Conservation (phyloP, 331 rosid species). For the Rosa hybrid region DNA sequence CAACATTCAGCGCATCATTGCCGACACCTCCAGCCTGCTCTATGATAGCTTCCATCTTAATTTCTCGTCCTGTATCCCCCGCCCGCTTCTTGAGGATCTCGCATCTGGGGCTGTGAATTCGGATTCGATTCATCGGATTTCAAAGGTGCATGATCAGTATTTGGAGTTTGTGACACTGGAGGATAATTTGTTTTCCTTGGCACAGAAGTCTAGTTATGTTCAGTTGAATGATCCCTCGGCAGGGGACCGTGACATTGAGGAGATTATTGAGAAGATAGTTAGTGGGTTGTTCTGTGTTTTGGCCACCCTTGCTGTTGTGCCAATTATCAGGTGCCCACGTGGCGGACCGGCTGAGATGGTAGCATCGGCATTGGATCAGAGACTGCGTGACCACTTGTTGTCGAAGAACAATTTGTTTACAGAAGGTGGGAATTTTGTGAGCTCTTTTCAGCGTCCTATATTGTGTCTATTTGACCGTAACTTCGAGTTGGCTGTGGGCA, state of each 20-base stretch:
- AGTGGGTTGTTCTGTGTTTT: constrained; percentile 73
- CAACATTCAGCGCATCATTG: constrained; percentile 64
- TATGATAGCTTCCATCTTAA: constrained; percentile 71
- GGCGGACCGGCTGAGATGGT: constrained; percentile 96
- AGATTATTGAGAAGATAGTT: constrained; percentile 67
- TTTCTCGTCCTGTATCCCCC: constrained; percentile 74
- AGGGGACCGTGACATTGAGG: constrained; percentile 89
- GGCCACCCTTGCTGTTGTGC: constrained; percentile 81
- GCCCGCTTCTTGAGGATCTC: constrained; percentile 80
- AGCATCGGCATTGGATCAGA: constrained; percentile 78
- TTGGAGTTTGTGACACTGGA: constrained; percentile 84
- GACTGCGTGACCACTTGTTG: constrained; percentile 77
- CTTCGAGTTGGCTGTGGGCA: constrained; percentile 80
- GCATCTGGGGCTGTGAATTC: constrained; percentile 71
- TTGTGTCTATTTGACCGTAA: constrained; percentile 83
- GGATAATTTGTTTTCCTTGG: constrained; percentile 74
- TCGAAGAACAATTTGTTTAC: constrained; percentile 76
- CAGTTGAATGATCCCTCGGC: constrained; percentile 86
- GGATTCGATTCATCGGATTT: constrained; percentile 61
- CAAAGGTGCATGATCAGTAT: constrained; percentile 89
- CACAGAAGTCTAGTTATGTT: constrained; percentile 60
- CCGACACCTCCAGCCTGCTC: constrained; percentile 64
- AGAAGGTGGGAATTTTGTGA: constrained; percentile 63
- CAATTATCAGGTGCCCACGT: constrained; percentile 70
- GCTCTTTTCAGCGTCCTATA: constrained; percentile 83